Conservation (phyloP, 2,329 filamentous ascomycete species). For the Pseudogymnoascus sp. region DNA sequence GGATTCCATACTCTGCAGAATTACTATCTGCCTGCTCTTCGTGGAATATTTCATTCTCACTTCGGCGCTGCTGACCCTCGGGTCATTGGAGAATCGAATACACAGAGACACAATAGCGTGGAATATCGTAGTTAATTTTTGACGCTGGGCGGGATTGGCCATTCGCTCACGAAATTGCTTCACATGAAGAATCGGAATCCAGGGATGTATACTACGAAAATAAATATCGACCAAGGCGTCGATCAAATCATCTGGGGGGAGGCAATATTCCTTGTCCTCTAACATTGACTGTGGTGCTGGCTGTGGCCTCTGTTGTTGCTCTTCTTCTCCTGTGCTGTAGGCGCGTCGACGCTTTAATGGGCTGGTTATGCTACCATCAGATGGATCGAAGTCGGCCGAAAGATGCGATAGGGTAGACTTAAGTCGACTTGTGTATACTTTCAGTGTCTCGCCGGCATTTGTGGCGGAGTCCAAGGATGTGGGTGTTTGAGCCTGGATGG, state of each 20-base stretch:
- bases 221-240: slow-evolving; percentile 27
- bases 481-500: slow-evolving; percentile 4
- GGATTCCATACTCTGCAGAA: slow-evolving; percentile 29
- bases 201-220: slow-evolving; percentile 28
- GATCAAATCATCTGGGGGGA: slow-evolving; percentile 22
- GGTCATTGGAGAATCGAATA: slow-evolving; percentile 18
- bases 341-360: slow-evolving; percentile 14
- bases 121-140: slow-evolving; percentile 22
- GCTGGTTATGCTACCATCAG: slow-evolving; percentile 17
- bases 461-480: neutral
- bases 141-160: slow-evolving; percentile 14
- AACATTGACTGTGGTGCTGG: neutral
- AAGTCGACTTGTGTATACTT: slow-evolving; percentile 19
- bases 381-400: slow-evolving; percentile 18
- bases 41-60: slow-evolving; percentile 18
- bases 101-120: slow-evolving; percentile 24
- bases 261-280: neutral
- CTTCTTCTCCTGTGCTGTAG: neutral
- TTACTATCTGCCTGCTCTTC: slow-evolving; percentile 22
- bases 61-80: slow-evolving; percentile 14
- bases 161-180: slow-evolving; percentile 26
- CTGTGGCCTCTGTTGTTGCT: neutral
- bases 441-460: neutral
- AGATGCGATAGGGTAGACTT: slow-evolving; percentile 17
- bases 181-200: slow-evolving; percentile 31